Percentiles rank a stretch among this genome's conserved stretches.
Conservation (phyloP, 78 protist species). For the Chrysochromulina parva region DNA sequence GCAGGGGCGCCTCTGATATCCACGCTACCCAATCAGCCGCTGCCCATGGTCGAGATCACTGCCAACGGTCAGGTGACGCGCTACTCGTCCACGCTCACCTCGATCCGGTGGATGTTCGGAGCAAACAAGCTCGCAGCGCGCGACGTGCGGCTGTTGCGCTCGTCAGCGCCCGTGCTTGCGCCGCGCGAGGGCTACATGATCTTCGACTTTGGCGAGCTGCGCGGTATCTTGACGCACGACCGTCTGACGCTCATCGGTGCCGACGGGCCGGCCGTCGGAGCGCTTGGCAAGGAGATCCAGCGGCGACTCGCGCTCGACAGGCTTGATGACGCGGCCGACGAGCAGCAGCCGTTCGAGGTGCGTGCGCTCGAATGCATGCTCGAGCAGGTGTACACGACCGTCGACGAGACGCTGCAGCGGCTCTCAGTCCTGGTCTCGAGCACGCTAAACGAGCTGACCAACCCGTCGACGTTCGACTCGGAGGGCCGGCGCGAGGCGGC, state of each 20-base stretch:
- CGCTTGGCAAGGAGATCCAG: not conserved
- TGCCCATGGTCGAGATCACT: not conserved
- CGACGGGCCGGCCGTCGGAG: not conserved
- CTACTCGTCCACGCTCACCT: not conserved
- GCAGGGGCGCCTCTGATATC: no score
- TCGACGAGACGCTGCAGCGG: not conserved
- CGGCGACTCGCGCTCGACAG: not conserved
- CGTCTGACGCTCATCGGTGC: not conserved
- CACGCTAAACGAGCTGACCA: not conserved
- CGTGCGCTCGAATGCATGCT: not conserved
- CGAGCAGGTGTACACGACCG: not conserved
- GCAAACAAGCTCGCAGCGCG: not conserved
- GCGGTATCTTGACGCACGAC: not conserved
- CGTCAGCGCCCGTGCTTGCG: not conserved
- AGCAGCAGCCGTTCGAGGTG: not conserved
- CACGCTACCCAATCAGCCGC: no score
- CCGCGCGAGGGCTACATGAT: not conserved
- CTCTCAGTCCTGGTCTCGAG: not conserved
- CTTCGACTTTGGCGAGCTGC: not conserved
- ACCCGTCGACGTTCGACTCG: not conserved
- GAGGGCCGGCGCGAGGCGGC: not conserved
- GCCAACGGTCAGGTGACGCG: not conserved
- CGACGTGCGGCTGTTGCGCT: constrained; percentile 16
- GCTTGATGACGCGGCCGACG: not conserved
- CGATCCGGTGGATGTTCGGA: not conserved